Base-by-base conservation (phyloP, 208 protist species). In the Trypanosoma vivax region DNA sequence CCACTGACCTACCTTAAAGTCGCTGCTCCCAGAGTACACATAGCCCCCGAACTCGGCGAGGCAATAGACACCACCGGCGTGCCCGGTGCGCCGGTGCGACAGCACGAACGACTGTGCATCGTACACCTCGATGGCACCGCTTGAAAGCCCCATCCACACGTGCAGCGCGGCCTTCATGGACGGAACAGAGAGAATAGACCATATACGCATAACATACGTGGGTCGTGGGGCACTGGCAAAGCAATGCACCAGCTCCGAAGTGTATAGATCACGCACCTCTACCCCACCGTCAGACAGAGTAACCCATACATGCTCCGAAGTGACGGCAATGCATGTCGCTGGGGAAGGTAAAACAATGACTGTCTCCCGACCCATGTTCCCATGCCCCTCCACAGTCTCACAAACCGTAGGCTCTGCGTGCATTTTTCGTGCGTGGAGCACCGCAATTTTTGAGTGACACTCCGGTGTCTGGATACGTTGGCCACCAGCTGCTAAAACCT, bases 1-100 rank as follows among this genome's bases (percentile, higher is more conserved):
- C 87, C 87, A 94, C 72, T 92, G 78, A 18, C 76, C 56, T 33
- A 94, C 75, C n/a, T 61, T 61, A 21, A 70, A 92, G 62, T 92
- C 83, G 16, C 75, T 64, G 28, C 75, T 64, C 16, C 71, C 82
- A 7, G 83, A 88, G 65, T 91, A 94, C 24, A 88, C 79, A 30
- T 73, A 73, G 16, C 80, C 88, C 21, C 81, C 83, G 53, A 88
- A 89, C 54, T 90, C 76, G 11, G 83, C 73, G 3, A 94, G 63
- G 34, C 65, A 70, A 24, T 73, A 69, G 1, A 94, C 76, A n/a
- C 65, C 77, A n/a, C 63, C 69, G n/a, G 53, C 53, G 58, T 91
- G 83, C 34, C 58, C 70, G 40, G 56, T 45, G 25, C 82, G 41
- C 18, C 69, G 57, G 6, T 34, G 52, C 34, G 73, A 33, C n/a